Evolutionary conservation across 805 yeast genomes (phyloP).

Genomic region (Metschnikowia similis): DNA sequence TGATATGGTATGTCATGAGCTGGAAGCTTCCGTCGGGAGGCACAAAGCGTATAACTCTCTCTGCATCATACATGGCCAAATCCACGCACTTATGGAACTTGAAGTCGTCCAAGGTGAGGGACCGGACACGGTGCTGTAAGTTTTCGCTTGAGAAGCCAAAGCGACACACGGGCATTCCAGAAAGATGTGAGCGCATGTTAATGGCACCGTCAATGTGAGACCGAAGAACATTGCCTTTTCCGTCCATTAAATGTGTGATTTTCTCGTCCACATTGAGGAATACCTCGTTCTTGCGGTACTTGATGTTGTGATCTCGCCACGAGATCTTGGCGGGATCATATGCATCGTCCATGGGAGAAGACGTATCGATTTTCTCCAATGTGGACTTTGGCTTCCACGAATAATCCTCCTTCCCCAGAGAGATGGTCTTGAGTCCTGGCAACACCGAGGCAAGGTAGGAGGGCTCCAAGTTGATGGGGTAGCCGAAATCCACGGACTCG

Average conservation of each 20-base stretch:
- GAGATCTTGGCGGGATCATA: slow-evolving; percentile 34
- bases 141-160: slow-evolving; percentile 68
- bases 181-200: slow-evolving; percentile 62
- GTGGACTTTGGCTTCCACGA: not conserved
- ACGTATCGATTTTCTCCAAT: not conserved
- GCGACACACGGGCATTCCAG: slow-evolving; percentile 81
- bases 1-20: slow-evolving; percentile 61
- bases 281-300: slow-evolving; percentile 78
- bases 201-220: slow-evolving; percentile 76
- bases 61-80: slow-evolving; percentile 60
- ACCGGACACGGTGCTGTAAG: slow-evolving; percentile 18
- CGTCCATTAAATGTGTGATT: slow-evolving; percentile 63
- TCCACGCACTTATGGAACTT: slow-evolving; percentile 87
- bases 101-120: slow-evolving; percentile 64
- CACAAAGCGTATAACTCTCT: slow-evolving; percentile 61
- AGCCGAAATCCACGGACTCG: slow-evolving; percentile 73
- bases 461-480: slow-evolving; percentile 61
- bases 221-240: slow-evolving; percentile 59
- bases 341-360: slow-evolving; percentile 8
- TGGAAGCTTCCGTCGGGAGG: slow-evolving; percentile 91
- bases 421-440: slow-evolving; percentile 10
- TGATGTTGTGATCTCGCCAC: slow-evolving; percentile 70
- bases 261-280: slow-evolving; percentile 72
- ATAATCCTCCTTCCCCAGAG: slow-evolving; percentile 7
- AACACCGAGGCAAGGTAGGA: slow-evolving; percentile 14